Percentiles rank a stretch among this genome's conserved stretches.
Conservation (phyloP, 106 monocot species). For the Phalaenopsis equestris region DNA sequence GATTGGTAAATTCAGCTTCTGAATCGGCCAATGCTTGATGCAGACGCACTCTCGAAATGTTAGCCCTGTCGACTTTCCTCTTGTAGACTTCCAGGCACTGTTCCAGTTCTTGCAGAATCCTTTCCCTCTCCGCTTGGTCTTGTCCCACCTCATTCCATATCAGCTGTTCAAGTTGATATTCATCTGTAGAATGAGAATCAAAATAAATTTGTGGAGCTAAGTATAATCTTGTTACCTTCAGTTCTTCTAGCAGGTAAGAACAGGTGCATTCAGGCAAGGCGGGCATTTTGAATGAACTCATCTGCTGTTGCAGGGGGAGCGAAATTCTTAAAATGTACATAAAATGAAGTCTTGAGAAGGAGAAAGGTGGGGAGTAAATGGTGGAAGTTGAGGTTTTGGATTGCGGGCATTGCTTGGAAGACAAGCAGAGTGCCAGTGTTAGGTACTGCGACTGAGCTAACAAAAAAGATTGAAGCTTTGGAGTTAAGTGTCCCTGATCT, state of each 20-base stretch:
- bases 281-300: constrained; percentile 35
- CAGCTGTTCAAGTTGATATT: constrained; percentile 22
- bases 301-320: neutral
- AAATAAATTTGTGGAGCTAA: neutral
- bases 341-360: neutral
- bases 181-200: neutral
- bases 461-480: no score
- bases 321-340: neutral
- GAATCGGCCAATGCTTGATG: constrained; percentile 63
- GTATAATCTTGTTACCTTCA: constrained; percentile 32
- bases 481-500: no score
- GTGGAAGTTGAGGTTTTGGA: constrained; percentile 23
- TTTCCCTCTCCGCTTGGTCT: constrained; percentile 45
- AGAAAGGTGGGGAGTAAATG: constrained; percentile 12
- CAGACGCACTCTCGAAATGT: constrained; percentile 37
- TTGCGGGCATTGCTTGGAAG: constrained; percentile 57
- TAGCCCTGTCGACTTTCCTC: constrained; percentile 68
- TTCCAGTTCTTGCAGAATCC: constrained; percentile 51
- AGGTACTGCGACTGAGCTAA: neutral
- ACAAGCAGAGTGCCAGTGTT: constrained; percentile 29
- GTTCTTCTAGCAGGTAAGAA: constrained; percentile 57
- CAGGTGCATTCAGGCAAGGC: constrained; percentile 51
- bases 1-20: constrained; percentile 56
- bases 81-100: constrained; percentile 50
- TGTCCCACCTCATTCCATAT: constrained; percentile 78